phyloP scores from a whole-genome alignment of 1,284 basidiomycete species.

The Agaricales sp. region DNA sequence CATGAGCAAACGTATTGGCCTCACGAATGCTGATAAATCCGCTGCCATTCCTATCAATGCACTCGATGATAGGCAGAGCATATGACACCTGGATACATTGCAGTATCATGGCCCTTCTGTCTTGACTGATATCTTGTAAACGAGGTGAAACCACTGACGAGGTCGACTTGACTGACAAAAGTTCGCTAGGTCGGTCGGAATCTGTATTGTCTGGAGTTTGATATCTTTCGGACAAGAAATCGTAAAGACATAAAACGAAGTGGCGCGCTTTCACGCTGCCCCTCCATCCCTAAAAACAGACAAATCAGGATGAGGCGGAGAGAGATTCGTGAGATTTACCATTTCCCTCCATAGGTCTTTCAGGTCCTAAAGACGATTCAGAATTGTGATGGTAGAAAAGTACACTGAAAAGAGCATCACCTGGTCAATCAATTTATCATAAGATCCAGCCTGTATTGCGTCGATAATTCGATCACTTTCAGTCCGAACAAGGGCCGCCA shows the following conservation, averaged over 20 bases:
- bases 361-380: conserved; percentile 13
- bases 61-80: conserved; percentile 17
- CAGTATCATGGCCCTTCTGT: conserved; percentile 11
- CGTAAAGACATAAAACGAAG: conserved; percentile 18
- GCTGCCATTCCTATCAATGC: conserved; percentile 20
- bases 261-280: conserved; percentile 18
- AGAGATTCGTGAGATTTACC: conserved; percentile 6
- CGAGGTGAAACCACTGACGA: not conserved
- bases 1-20: conserved; percentile 18
- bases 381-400: too few species aligned
- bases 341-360: conserved; percentile 17
- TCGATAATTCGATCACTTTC: conserved; percentile 12
- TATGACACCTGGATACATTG: conserved; percentile 13
- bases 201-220: not conserved
- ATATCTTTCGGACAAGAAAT: conserved; percentile 9
- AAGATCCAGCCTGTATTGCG: conserved; percentile 11
- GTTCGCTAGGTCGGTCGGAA: not conserved
- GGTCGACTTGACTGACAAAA: not conserved
- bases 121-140: conserved; percentile 1
- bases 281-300: conserved; percentile 15
- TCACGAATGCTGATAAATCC: conserved; percentile 22
- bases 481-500: conserved; percentile 8
- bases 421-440: conserved; percentile 12
- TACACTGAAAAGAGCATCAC: not conserved
- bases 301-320: not conserved